A percentile compares a stretch with the other conserved stretches of the same genome.
Conservation (phyloP, 306 rosid species). For the Gastrolobium bilobum region DNA sequence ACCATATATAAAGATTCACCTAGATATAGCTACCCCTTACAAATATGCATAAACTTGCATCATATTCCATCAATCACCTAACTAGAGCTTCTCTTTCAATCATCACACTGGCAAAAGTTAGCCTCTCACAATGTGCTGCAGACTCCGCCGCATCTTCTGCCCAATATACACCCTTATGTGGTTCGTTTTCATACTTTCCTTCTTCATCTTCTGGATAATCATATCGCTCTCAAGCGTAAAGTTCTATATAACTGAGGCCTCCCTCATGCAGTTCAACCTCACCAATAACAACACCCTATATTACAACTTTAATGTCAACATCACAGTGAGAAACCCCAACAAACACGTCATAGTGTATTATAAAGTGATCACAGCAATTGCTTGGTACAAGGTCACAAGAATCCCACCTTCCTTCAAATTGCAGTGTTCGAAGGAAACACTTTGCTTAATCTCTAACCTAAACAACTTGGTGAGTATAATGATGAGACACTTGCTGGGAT, state of each 20-base stretch:
- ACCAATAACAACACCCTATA: conserved; percentile 45
- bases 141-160: background rate
- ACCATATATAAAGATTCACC: too few species aligned
- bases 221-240: conserved; percentile 44
- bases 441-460: too few species aligned
- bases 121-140: conserved; percentile 19
- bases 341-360: conserved; percentile 40
- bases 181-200: background rate
- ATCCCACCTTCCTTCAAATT: too few species aligned
- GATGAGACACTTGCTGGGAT: conserved; percentile 3
- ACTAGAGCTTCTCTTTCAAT: background rate
- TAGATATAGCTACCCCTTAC: too few species aligned
- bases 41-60: background rate
- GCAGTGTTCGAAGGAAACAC: too few species aligned
- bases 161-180: too few species aligned
- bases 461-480: conserved; percentile 22
- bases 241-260: conserved; percentile 42
- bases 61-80: background rate
- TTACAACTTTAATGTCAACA: conserved; percentile 46
- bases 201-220: background rate
- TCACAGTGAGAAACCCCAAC: conserved; percentile 51
- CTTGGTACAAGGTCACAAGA: too few species aligned
- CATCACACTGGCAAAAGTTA: background rate
- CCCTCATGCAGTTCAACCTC: conserved; percentile 53
- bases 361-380: conserved; percentile 32